Percentiles rank a stretch among this genome's conserved stretches.
Evolutionary conservation across 805 yeast genomes (phyloP).

Genomic region (Sugiyamaella qingdaonensis): DNA sequence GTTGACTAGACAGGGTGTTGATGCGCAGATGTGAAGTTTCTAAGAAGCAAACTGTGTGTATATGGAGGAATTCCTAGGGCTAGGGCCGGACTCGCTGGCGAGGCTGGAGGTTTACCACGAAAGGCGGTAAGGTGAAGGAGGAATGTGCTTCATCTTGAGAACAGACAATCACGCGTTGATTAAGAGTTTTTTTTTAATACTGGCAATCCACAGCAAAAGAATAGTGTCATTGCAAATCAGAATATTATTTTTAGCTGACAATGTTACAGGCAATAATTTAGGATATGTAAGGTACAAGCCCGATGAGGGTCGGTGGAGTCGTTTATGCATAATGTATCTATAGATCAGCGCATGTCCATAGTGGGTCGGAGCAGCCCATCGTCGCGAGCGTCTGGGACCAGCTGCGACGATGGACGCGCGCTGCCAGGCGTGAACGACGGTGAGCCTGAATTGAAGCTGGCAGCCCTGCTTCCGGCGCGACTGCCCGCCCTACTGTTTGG

Average conservation of each 20-base stretch:
- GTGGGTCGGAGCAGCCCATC: slow-evolving; percentile 21
- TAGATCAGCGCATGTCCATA: slow-evolving; percentile 25
- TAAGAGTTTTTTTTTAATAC: no score
- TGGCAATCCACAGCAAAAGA: no score
- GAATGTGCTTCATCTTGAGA: no score
- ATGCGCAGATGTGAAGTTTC: not conserved
- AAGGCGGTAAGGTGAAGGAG: no score
- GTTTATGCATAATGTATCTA: not conserved
- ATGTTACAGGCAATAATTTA: no score
- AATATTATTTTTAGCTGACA: no score
- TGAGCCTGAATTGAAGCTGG: slow-evolving; percentile 6
- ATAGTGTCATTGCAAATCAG: no score
- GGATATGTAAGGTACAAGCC: no score
- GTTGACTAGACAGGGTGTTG: not conserved
- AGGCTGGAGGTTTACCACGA: no score
- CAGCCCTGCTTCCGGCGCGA: slow-evolving; percentile 8
- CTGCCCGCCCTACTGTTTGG: slow-evolving; percentile 1
- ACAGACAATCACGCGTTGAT: no score
- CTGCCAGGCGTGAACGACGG: slow-evolving; percentile 5
- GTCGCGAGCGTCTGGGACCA: slow-evolving; percentile 22
- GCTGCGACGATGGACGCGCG: slow-evolving; percentile 18
- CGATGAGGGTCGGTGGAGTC: no score
- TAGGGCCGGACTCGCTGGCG: not conserved
- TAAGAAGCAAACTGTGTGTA: slow-evolving; percentile 1
- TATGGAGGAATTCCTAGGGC: not conserved